Evolutionary conservation across 805 yeast genomes (phyloP).

Genomic region (Starmerella kuoi): DNA sequence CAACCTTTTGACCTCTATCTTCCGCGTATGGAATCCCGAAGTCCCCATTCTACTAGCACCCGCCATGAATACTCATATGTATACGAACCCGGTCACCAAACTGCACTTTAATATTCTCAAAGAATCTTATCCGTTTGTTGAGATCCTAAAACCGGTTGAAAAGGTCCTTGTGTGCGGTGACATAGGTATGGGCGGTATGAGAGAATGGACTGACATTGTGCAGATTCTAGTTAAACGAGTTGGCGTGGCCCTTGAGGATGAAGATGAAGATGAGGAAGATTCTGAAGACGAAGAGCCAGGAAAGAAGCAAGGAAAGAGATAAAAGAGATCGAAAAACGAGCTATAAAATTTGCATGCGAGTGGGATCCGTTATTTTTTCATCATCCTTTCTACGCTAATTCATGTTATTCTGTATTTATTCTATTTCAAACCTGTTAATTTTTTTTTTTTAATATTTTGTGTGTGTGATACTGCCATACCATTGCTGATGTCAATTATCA

Average conservation of each 20-base stretch:
- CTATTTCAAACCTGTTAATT: too few species aligned
- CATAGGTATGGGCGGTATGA: slow-evolving; percentile 98
- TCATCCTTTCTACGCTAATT: neutral
- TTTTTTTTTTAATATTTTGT: too few species aligned
- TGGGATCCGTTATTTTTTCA: too few species aligned
- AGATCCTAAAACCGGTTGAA: slow-evolving; percentile 85
- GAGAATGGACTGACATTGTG: slow-evolving; percentile 93
- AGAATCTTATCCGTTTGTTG: slow-evolving; percentile 89
- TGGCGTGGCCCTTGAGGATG: slow-evolving; percentile 26
- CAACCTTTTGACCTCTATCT: slow-evolving; percentile 74
- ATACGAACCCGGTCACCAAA: slow-evolving; percentile 78
- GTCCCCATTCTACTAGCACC: slow-evolving; percentile 86
- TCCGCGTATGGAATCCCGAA: slow-evolving; percentile 93
- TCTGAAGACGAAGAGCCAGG: neutral
- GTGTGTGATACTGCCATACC: too few species aligned
- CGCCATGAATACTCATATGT: slow-evolving; percentile 89
- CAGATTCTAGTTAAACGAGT: slow-evolving; percentile 49
- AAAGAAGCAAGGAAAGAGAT: too few species aligned
- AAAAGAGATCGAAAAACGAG: too few species aligned
- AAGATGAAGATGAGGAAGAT: slow-evolving; percentile 21
- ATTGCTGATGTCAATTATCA: too few species aligned
- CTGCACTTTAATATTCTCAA: slow-evolving; percentile 60
- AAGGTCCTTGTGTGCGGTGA: slow-evolving; percentile 92
- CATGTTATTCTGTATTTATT: neutral
- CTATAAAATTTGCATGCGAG: too few species aligned